Evolutionary conservation across 2,329 filamentous ascomycete genomes (phyloP), one percentile per base, ranked within the genome.

Genomic region (Alternaria alternata): DNA sequence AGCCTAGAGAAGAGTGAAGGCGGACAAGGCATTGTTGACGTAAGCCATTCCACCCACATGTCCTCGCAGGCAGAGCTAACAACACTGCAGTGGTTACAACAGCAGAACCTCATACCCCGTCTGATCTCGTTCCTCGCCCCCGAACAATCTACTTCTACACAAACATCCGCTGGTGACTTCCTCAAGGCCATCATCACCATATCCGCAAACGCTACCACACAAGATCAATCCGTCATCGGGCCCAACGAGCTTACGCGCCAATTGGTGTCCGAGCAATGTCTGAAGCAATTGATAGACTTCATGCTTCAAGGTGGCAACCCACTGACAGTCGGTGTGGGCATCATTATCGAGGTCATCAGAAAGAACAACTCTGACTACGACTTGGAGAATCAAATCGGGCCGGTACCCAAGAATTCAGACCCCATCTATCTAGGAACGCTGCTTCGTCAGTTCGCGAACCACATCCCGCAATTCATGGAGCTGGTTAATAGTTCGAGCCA

Each of bases 281-380:
- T 97, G 52, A 87, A 94, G 73, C 88, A 88, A 61, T 86, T 99
- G n/a, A 92, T 98, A 61, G 83, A 86, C 14, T 92, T 94, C 71
- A 99, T 99, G 95, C 87, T 98, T 14, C 87, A 89, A 52, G 95
- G 95, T 39, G 95, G 95, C 26, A 98, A 99, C 72, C 91, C 95
- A 6, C 81, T 99, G 59, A 98, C 94, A 0, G 96, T 98, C 16
- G 95, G 95, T 51, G 95, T 99, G 11, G 95, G 95, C 20, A 97
- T 98, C 72, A 88, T 99, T 34, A 99, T 99, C 65, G 95, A 99
- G 80, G 95, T 99, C 46, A 99, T 99, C 76, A 88, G 95, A 62
- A 99, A 99, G 82, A 99, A 99, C 80, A 99, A 99, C 78, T 98
- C 95, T 0, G 95, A 99, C 79, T 99, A 99, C 76, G 95, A 99